Evolutionary conservation across 2,329 filamentous ascomycete genomes (phyloP).

Genomic region (Claviceps sp.): DNA sequence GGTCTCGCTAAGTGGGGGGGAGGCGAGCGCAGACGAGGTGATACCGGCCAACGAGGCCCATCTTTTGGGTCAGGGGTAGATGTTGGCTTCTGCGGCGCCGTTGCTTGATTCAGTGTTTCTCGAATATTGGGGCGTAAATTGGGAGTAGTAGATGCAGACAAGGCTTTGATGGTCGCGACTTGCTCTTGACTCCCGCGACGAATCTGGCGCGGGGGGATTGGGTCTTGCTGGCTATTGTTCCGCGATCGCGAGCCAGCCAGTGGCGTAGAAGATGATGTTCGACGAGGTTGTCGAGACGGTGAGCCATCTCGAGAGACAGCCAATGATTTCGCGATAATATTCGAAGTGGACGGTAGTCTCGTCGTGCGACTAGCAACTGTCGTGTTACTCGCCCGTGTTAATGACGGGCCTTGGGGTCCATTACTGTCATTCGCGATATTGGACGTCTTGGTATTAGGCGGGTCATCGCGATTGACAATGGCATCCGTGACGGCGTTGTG

Average conservation of each 20-base stretch:
- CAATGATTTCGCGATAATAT: conserved; percentile 23
- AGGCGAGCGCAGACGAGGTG: conserved; percentile 64
- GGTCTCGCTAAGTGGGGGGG: conserved; percentile 44
- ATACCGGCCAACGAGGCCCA: conserved; percentile 61
- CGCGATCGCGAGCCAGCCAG: conserved; percentile 38
- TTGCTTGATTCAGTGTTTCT: conserved; percentile 48
- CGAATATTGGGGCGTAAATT: conserved; percentile 46
- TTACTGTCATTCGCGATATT: neutral
- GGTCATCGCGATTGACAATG: conserved; percentile 8
- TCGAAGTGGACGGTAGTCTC: conserved; percentile 23
- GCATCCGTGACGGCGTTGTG: conserved; percentile 13
- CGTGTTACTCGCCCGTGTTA: conserved; percentile 7
- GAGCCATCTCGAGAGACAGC: conserved; percentile 33
- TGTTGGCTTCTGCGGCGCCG: conserved; percentile 50
- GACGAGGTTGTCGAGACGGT: conserved; percentile 27
- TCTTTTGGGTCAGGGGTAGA: conserved; percentile 37
- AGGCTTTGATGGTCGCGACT: conserved; percentile 48
- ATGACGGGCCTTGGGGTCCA: conserved; percentile 1
- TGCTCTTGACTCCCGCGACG: conserved; percentile 43
- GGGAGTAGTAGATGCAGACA: conserved; percentile 56
- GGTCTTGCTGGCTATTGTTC: conserved; percentile 51
- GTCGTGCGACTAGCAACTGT: conserved; percentile 18
- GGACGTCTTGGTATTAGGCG: conserved; percentile 6
- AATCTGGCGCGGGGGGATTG: conserved; percentile 44
- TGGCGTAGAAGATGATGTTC: conserved; percentile 21